A percentile compares a stretch with the other conserved stretches of the same genome.
These are phyloP conservation scores for Lactarius sanguifluus DNA, from an alignment of 768 basidiomycete genomes.

Conservation along the genomic window DNA sequence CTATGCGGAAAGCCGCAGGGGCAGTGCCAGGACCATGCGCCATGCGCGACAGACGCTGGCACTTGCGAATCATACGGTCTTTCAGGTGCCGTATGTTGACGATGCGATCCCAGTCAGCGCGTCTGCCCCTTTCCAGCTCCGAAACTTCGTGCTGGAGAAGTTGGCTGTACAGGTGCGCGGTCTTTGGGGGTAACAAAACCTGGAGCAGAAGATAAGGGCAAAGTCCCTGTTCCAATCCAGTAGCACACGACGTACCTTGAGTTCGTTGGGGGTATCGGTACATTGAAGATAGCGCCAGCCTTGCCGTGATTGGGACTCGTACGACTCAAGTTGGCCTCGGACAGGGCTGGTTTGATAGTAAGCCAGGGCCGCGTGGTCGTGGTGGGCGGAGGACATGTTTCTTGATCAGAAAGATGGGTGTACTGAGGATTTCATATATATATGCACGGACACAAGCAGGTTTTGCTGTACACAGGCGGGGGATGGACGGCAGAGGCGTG, in stretches of 20 bases:
- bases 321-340: slow-evolving; percentile 73
- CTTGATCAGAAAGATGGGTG: background rate
- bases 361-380: slow-evolving; percentile 39
- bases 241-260: slow-evolving; percentile 50
- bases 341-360: slow-evolving; percentile 65
- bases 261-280: slow-evolving; percentile 73
- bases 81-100: slow-evolving; percentile 75
- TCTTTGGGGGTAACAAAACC: slow-evolving; percentile 69
- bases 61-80: slow-evolving; percentile 81
- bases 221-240: background rate
- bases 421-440: slow-evolving; percentile 3
- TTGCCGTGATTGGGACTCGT: slow-evolving; percentile 49
- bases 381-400: slow-evolving; percentile 25
- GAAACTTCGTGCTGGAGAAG: slow-evolving; percentile 60
- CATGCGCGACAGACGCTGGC: slow-evolving; percentile 58
- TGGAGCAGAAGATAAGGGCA: slow-evolving; percentile 34
- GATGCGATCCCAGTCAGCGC: slow-evolving; percentile 65
- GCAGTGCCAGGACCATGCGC: slow-evolving; percentile 41
- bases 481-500: background rate
- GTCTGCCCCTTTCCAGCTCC: slow-evolving; percentile 58
- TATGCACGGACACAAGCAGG: background rate
- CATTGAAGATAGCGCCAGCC: slow-evolving; percentile 75
- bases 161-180: slow-evolving; percentile 63
- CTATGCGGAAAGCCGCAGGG: slow-evolving; percentile 55
- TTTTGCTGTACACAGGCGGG: background rate